Evolutionary conservation across 768 basidiomycete genomes (phyloP).

Genomic region (Gautieria morchelliformis): DNA sequence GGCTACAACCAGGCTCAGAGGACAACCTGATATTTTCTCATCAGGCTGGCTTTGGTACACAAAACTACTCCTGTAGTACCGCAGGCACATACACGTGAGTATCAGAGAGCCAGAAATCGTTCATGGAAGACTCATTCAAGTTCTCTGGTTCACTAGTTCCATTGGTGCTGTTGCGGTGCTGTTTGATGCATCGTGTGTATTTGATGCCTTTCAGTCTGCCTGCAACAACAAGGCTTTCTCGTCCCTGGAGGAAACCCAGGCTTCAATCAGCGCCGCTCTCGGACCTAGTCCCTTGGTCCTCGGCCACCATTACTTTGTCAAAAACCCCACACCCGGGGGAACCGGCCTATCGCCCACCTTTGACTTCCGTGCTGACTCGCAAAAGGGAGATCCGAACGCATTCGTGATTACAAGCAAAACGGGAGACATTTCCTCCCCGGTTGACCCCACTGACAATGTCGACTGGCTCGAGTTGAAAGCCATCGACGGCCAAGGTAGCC

Average conservation of each 20-base stretch:
- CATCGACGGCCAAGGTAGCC: constrained; percentile 13
- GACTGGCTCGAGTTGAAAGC: constrained; percentile 26
- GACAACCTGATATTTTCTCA: not conserved
- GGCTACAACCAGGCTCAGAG: not conserved
- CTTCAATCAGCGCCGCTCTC: not conserved
- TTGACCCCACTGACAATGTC: constrained; percentile 20
- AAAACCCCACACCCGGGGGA: constrained; percentile 20
- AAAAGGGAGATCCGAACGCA: constrained; percentile 14
- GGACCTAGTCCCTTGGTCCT: constrained; percentile 8
- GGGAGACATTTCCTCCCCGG: constrained; percentile 20
- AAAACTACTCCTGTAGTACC: constrained; percentile 44
- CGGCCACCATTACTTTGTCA: constrained; percentile 30
- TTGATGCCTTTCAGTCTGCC: constrained; percentile 6
- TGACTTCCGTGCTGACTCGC: constrained; percentile 22
- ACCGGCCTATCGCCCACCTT: constrained; percentile 20
- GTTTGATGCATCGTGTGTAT: constrained; percentile 24
- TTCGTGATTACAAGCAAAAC: constrained; percentile 18
- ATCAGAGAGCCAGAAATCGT: too few species aligned
- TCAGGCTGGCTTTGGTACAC: constrained; percentile 8
- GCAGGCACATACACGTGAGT: constrained; percentile 34
- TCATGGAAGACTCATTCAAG: not conserved
- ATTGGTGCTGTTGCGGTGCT: constrained; percentile 29
- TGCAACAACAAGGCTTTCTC: constrained; percentile 13
- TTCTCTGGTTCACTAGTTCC: constrained; percentile 22
- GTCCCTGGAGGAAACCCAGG: not conserved